Evolutionary conservation across 108 stramenopile genomes (phyloP).

Genomic region (Fistulifera solaris): DNA sequence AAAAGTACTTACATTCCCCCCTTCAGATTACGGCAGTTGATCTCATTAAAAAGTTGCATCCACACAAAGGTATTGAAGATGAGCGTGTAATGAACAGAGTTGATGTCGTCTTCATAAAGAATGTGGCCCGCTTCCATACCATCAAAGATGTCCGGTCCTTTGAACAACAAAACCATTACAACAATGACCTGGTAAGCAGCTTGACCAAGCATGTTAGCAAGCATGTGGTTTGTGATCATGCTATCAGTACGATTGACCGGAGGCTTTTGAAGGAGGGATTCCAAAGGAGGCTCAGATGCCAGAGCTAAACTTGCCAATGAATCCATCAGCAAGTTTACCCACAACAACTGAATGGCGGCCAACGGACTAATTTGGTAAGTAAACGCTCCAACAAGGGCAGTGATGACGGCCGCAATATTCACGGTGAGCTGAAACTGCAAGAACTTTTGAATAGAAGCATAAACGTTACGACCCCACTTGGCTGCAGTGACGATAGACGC

Average conservation of each 20-base stretch:
- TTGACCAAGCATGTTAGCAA: slow-evolving; percentile 88
- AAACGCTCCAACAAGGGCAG: slow-evolving; percentile 87
- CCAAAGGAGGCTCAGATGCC: slow-evolving; percentile 90
- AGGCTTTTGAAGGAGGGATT: slow-evolving; percentile 59
- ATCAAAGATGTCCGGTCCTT: slow-evolving; percentile 42
- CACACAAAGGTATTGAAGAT: slow-evolving; percentile 98
- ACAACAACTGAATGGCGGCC: slow-evolving; percentile 94
- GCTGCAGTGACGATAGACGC: slow-evolving; percentile 96
- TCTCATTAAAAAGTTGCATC: slow-evolving; percentile 97
- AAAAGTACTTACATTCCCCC: slow-evolving; percentile 58
- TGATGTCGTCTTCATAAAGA: slow-evolving; percentile 34
- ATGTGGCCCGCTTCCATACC: slow-evolving; percentile 36
- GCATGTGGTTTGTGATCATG: slow-evolving; percentile 84
- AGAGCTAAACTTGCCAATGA: slow-evolving; percentile 92
- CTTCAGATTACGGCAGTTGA: slow-evolving; percentile 80
- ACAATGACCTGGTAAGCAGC: slow-evolving; percentile 75
- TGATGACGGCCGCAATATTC: slow-evolving; percentile 89
- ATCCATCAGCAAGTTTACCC: slow-evolving; percentile 99
- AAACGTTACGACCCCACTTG: slow-evolving; percentile 96
- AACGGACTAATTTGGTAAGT: slow-evolving; percentile 80
- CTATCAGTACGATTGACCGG: slow-evolving; percentile 71
- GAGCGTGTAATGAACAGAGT: slow-evolving; percentile 79
- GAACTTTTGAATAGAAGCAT: slow-evolving; percentile 96
- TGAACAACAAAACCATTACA: slow-evolving; percentile 64
- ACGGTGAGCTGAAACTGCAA: slow-evolving; percentile 97